Evolutionary conservation across 345 rosid species (phyloP).

Genomic region (Cardamine chenopodiifolia): DNA sequence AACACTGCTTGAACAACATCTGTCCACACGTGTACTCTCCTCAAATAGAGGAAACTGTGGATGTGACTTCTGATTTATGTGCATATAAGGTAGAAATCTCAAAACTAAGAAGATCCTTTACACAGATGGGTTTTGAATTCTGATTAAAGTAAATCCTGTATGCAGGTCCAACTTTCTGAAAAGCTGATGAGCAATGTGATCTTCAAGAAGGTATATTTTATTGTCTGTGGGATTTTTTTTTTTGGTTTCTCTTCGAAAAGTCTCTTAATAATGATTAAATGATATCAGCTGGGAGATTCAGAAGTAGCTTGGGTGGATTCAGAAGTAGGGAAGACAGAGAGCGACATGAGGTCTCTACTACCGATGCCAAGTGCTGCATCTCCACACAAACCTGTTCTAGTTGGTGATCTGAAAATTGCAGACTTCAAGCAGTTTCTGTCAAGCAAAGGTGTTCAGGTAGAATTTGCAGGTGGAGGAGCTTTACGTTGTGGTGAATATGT

Average conservation of each 20-base stretch:
- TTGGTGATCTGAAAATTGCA: slow-evolving; percentile 89
- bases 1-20: slow-evolving; percentile 79
- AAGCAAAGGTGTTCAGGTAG: slow-evolving; percentile 93
- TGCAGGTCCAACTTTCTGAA: slow-evolving; percentile 94
- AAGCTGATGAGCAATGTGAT: slow-evolving; percentile 95
- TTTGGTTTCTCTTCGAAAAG: neutral
- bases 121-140: neutral
- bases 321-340: slow-evolving; percentile 85
- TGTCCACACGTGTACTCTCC: slow-evolving; percentile 95
- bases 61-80: slow-evolving; percentile 94
- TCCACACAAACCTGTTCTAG: slow-evolving; percentile 84
- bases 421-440: slow-evolving; percentile 93
- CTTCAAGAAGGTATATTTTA: slow-evolving; percentile 72
- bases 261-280: neutral
- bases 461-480: slow-evolving; percentile 93
- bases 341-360: slow-evolving; percentile 59
- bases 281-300: slow-evolving; percentile 79
- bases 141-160: slow-evolving; percentile 18
- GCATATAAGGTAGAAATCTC: slow-evolving; percentile 74
- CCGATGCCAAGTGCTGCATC: slow-evolving; percentile 65
- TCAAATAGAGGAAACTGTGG: slow-evolving; percentile 83
- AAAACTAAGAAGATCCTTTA: neutral
- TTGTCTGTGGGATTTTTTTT: slow-evolving; percentile 9
- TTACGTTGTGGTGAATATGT: slow-evolving; percentile 89
- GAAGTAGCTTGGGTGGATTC: slow-evolving; percentile 96